Conservation (phyloP, 306 rosid genomes). For the Carpinus fangiana region DNA sequence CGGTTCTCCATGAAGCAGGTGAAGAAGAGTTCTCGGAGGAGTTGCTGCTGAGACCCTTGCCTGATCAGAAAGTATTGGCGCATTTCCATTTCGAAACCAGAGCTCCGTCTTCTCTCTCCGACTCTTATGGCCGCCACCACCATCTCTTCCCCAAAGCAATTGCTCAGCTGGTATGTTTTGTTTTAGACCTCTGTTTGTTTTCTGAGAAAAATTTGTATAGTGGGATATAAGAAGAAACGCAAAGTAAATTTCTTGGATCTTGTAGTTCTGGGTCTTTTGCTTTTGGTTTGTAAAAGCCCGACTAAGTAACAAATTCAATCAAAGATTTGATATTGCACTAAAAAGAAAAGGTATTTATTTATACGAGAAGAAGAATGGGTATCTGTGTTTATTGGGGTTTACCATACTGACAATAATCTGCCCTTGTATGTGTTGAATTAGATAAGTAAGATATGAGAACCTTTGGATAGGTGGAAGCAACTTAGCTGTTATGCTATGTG, state of each 20-base stretch:
- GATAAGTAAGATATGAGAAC: background rate
- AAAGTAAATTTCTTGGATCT: slow-evolving; percentile 3
- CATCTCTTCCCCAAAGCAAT: slow-evolving; percentile 93
- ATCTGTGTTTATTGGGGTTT: background rate
- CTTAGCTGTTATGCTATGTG: background rate
- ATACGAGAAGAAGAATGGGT: background rate
- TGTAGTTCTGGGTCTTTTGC: slow-evolving; percentile 3
- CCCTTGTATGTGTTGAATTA: background rate
- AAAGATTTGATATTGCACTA: background rate
- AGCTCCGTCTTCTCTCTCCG: slow-evolving; percentile 48
- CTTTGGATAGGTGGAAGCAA: background rate
- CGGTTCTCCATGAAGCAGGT: slow-evolving; percentile 46
- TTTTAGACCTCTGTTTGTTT: background rate
- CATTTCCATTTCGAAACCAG: slow-evolving; percentile 75
- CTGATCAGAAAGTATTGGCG: slow-evolving; percentile 86
- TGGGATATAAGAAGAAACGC: background rate
- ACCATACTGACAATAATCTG: background rate
- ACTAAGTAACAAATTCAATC: background rate
- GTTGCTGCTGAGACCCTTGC: slow-evolving; percentile 79
- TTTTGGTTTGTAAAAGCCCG: background rate
- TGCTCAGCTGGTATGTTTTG: slow-evolving; percentile 70
- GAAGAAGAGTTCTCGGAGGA: slow-evolving; percentile 84
- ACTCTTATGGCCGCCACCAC: slow-evolving; percentile 72
- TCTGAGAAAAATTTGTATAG: background rate
- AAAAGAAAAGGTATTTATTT: background rate